Conservation (phyloP, 305 asterid genomes). For the Lippia alba region DNA sequence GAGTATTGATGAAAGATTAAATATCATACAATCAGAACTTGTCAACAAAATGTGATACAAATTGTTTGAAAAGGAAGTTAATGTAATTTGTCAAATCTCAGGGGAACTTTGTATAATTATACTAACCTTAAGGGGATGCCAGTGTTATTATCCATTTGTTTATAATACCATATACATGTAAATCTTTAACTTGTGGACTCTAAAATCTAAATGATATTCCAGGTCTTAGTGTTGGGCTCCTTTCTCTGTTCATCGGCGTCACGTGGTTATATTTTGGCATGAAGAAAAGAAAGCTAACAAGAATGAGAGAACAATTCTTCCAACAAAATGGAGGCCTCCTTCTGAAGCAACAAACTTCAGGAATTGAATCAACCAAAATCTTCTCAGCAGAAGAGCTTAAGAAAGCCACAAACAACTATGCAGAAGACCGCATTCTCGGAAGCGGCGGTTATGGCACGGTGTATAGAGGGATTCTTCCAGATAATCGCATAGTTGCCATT, state of each 20-base stretch:
- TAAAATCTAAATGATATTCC: background rate
- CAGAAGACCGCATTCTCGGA: slow-evolving; percentile 50
- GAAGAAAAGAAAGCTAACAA: slow-evolving; percentile 37
- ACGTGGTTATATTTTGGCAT: slow-evolving; percentile 41
- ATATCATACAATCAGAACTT: too few relatives aligned
- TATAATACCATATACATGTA: background rate
- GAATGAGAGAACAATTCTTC: slow-evolving; percentile 43
- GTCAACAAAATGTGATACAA: too few relatives aligned
- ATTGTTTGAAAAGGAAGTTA: too few relatives aligned
- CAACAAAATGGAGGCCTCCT: slow-evolving; percentile 55
- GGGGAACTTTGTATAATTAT: too few relatives aligned
- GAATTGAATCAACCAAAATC: slow-evolving; percentile 34
- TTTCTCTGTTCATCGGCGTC: slow-evolving; percentile 23
- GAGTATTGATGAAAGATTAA: too few relatives aligned
- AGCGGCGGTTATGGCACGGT: slow-evolving; percentile 51
- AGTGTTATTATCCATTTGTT: too few relatives aligned
- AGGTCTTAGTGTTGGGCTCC: slow-evolving; percentile 38
- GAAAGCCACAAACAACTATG: slow-evolving; percentile 52
- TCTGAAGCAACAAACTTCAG: slow-evolving; percentile 38
- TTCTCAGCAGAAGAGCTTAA: slow-evolving; percentile 47
- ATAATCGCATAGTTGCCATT: slow-evolving; percentile 44
- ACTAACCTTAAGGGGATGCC: too few relatives aligned
- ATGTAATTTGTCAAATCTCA: too few relatives aligned
- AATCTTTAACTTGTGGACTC: background rate
- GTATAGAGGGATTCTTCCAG: slow-evolving; percentile 44